Base-by-base conservation (phyloP, 2,329 filamentous ascomycete species). In the Colletotrichum musae region DNA sequence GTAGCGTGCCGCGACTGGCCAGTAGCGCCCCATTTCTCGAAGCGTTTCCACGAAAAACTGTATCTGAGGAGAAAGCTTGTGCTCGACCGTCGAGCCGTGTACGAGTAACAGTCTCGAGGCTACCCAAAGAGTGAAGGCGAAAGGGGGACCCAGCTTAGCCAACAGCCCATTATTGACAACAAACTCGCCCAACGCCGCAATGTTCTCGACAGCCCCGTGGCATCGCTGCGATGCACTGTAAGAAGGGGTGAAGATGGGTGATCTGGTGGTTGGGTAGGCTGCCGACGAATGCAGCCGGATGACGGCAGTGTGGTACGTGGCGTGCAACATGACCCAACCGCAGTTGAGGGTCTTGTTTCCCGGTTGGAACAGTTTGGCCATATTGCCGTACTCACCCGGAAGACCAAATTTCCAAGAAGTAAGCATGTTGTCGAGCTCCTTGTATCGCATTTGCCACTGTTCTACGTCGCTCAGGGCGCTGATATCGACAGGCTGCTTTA, bases 101-200 rank as follows among this genome's bases (percentile, higher is more conserved):
- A 98, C 95, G 9, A 97, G 90, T 5, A 97, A 85, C 4, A 97
- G 86, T 4, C 95, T 91, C 6, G 95, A 94, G 3, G 93, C 94
- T 16, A 97, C 95, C 95, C 95, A 97, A 2, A 97, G 85, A 0
- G 93, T 94, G 77, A 97, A 98, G 4, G 94, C 94, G 77, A 97
- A 97, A 0, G 94, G 94, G 0, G 94, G 94, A 0, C 95, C 95
- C 16, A 97, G 88, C 77, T 94, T 94, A 58, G 90, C 86, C 21
- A 97, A 85, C 78, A 97, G 88, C 59, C 87, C 87, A 74, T 94
- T 92, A 70, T 89, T 89, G 32, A 93, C 88, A 13, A 97, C 94
- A 75, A 94, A 94, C 70, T 93, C 91, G 70, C 91, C 92, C 1
- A 97, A 86, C 0, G 92, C 90, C 45, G 92, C 90, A 68, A 97